phyloP scores from a whole-genome alignment of 2,329 filamentous ascomycete species.

The Alternaria infectoria region DNA sequence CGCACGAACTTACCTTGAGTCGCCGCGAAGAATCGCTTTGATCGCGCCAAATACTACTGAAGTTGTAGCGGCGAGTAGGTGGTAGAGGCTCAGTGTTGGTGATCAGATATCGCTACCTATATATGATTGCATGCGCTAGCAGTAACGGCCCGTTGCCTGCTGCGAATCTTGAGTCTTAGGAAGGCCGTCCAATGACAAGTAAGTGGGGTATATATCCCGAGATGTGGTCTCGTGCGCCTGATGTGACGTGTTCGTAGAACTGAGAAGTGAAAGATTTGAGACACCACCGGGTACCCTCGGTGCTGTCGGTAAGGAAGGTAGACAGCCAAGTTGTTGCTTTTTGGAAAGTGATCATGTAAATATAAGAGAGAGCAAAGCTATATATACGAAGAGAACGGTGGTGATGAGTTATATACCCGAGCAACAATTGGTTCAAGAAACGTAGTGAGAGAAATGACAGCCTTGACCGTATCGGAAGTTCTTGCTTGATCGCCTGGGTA shows the following conservation, averaged over 20 bases:
- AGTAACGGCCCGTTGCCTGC: background rate
- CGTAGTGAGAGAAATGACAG: background rate
- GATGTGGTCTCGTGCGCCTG: background rate
- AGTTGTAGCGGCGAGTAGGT: background rate
- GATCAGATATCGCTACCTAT: background rate
- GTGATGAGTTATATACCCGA: background rate
- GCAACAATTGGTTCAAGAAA: background rate
- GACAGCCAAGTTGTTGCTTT: background rate
- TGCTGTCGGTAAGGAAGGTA: background rate
- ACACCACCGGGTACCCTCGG: background rate
- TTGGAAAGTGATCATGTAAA: background rate
- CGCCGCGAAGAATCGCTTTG: background rate
- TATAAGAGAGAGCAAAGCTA: background rate
- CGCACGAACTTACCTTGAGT: background rate
- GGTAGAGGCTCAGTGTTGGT: background rate
- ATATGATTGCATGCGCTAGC: background rate
- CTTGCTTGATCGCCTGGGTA: background rate
- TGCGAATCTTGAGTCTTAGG: background rate
- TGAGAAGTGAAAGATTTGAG: constrained; percentile 6
- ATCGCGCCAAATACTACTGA: background rate
- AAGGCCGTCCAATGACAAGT: background rate
- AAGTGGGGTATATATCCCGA: background rate
- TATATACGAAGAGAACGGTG: background rate
- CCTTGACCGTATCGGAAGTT: background rate
- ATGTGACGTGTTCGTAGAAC: background rate